phyloP scores from a whole-genome alignment of 257 asterid genomes.

The Plantago ovata region DNA sequence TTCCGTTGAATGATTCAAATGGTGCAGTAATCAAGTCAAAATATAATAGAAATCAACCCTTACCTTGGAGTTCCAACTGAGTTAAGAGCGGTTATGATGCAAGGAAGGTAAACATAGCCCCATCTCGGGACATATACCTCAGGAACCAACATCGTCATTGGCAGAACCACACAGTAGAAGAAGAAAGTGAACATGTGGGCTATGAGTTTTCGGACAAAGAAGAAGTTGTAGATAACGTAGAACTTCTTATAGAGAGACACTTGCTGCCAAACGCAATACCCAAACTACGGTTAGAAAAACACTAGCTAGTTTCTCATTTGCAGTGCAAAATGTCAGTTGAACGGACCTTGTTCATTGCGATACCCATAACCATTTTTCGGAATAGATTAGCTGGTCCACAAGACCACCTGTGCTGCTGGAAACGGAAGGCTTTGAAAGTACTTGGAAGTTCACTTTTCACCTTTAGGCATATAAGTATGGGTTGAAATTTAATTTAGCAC shows the following conservation, averaged over 20 bases:
- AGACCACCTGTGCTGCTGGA: constrained; percentile 92
- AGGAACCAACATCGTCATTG: constrained; percentile 48
- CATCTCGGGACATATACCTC: constrained; percentile 29
- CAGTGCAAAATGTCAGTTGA: neutral
- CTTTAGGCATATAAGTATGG: constrained; percentile 36
- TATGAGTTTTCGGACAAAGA: constrained; percentile 85
- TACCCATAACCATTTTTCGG: constrained; percentile 77
- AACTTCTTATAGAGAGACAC: neutral
- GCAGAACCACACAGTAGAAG: constrained; percentile 60
- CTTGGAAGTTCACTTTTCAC: constrained; percentile 90
- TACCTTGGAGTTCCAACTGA: too few species aligned
- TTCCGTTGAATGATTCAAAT: neutral
- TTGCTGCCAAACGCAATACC: neutral
- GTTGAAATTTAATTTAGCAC: neutral
- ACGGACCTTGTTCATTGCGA: constrained; percentile 67
- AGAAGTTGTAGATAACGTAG: constrained; percentile 30
- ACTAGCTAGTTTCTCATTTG: too few species aligned
- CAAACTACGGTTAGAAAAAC: too few species aligned
- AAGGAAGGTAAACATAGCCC: too few species aligned
- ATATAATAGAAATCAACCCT: neutral
- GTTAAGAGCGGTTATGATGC: too few species aligned
- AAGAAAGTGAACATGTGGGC: constrained; percentile 74
- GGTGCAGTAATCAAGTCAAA: neutral
- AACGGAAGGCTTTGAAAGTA: constrained; percentile 80
- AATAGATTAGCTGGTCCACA: constrained; percentile 91